Percentiles rank a stretch among this genome's conserved stretches.
These are phyloP conservation scores for Fusarium floridanum DNA, from an alignment of 2,329 filamentous ascomycete genomes.

Conservation along the genomic window DNA sequence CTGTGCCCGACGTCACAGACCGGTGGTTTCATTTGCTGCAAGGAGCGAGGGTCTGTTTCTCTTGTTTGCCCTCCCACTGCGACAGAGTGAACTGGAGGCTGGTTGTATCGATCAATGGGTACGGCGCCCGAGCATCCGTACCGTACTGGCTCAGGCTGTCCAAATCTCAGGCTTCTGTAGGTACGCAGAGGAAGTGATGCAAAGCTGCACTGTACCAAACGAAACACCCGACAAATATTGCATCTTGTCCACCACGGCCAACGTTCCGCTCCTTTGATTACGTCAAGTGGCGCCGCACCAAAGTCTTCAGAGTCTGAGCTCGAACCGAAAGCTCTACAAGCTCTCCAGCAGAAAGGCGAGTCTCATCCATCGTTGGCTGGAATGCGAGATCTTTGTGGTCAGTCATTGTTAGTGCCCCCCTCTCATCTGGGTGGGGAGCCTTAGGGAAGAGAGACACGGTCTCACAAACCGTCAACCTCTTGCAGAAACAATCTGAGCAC, in stretches of 20 bases:
- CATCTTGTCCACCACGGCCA: background rate
- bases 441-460: background rate
- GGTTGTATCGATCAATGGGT: background rate
- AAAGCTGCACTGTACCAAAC: background rate
- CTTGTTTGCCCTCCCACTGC: background rate
- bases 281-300: slow-evolving; percentile 42
- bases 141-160: background rate
- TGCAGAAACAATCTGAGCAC: background rate
- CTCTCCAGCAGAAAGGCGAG: background rate
- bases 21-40: slow-evolving; percentile 14
- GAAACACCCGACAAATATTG: background rate
- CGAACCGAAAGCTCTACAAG: slow-evolving; percentile 19
- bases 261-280: slow-evolving; percentile 25
- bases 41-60: background rate
- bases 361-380: slow-evolving; percentile 10
- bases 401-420: background rate
- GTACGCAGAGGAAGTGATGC: background rate
- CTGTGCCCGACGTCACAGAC: background rate
- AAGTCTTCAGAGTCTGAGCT: slow-evolving; percentile 15
- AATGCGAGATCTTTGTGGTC: slow-evolving; percentile 1
- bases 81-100: background rate
- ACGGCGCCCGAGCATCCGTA: background rate
- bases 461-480: background rate
- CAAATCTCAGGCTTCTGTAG: background rate
- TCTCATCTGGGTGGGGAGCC: background rate